Evolutionary conservation across 192 early-diverging fungal genomes (phyloP), one percentile per base, ranked within the genome.

Genomic region (Coemansia sp.): DNA sequence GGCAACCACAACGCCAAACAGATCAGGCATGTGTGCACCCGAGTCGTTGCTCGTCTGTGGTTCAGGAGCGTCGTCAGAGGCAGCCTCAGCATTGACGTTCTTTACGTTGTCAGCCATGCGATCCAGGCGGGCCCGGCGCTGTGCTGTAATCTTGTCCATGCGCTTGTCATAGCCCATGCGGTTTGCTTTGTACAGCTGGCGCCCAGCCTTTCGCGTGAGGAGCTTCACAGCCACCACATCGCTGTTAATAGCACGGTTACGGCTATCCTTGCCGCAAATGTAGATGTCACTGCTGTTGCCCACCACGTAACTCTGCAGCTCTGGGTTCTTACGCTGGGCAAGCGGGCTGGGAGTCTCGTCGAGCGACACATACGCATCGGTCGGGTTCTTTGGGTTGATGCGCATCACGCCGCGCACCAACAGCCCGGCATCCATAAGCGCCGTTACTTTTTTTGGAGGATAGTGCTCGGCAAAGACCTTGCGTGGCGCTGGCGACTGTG

Each of bases 171-270:
- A 92, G 90, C 66, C 89, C 75, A 21, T 75, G 78, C 59, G 85
- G 76, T 54, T 59, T 5, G 8, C 10, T 23, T 35, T 45, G 45
- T 76, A 66, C 37, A 74, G 29, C 29, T 15, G 17, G 2, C 12
- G 19, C 2, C 72, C 63, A 15, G 47, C 58, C 0, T 23, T 59
- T 5, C 57, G 47, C 21, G 91, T 88, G 17, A 99, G 66, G 8
- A 99, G 62, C 49, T 90, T 81, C 3, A 99, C 84, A 17, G 91
- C 94, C 21, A 99, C 91, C 15, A 89, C 71, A 66, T 99, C 97
- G 14, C 94, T 94, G 65, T 94, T 87, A 5, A 94, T 85, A 48
- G 87, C 92, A 24, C 97, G 88, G 73, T 99, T 99, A 60, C 95
- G 83, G 55, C 88, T 64, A 9, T 75, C 67, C 3, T 91, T 84